phyloP scores from a whole-genome alignment of 2,329 filamentous ascomycete species.

The Hansfordia pulvinata region DNA sequence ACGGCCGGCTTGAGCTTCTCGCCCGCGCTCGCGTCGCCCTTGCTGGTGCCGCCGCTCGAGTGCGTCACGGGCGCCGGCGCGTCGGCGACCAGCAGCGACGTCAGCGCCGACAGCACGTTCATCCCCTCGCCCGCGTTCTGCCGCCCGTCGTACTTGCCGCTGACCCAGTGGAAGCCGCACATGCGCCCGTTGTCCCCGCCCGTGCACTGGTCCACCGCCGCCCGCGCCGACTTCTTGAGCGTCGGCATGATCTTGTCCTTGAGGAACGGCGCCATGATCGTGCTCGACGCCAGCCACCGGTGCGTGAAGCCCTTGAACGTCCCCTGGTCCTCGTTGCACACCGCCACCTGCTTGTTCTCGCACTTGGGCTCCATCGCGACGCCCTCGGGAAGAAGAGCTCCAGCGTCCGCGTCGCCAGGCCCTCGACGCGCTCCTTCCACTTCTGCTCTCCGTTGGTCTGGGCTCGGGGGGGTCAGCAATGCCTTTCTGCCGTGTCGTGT shows the following conservation, averaged over 20 bases:
- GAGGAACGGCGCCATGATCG: slow-evolving; percentile 22
- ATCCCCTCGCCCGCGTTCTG: slow-evolving; percentile 35
- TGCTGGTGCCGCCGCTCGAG: slow-evolving; percentile 24
- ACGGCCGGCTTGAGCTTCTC: slow-evolving; percentile 1
- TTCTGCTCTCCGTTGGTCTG: slow-evolving; percentile 22
- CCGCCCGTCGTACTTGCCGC: slow-evolving; percentile 27
- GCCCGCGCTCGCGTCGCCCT: slow-evolving; percentile 13
- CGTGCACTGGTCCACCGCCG: slow-evolving; percentile 22
- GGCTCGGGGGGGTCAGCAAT: slow-evolving; percentile 4
- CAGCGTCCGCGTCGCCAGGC: slow-evolving; percentile 29
- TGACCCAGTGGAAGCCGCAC: slow-evolving; percentile 36
- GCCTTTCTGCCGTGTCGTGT: not conserved
- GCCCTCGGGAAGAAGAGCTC: slow-evolving; percentile 33
- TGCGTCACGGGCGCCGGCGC: slow-evolving; percentile 19
- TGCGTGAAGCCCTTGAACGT: slow-evolving; percentile 44
- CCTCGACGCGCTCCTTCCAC: slow-evolving; percentile 32
- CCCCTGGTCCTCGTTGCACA: slow-evolving; percentile 40
- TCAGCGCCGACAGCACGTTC: slow-evolving; percentile 31
- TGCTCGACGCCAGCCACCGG: slow-evolving; percentile 30
- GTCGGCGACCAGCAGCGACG: slow-evolving; percentile 21
- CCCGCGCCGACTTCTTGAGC: slow-evolving; percentile 20
- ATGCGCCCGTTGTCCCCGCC: slow-evolving; percentile 20
- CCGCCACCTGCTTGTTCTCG: slow-evolving; percentile 27
- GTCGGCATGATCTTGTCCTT: slow-evolving; percentile 19
- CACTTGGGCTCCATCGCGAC: slow-evolving; percentile 41